These are phyloP conservation scores for Mycena polygramma DNA, from an alignment of 768 basidiomycete species.

Conservation along the genomic window DNA sequence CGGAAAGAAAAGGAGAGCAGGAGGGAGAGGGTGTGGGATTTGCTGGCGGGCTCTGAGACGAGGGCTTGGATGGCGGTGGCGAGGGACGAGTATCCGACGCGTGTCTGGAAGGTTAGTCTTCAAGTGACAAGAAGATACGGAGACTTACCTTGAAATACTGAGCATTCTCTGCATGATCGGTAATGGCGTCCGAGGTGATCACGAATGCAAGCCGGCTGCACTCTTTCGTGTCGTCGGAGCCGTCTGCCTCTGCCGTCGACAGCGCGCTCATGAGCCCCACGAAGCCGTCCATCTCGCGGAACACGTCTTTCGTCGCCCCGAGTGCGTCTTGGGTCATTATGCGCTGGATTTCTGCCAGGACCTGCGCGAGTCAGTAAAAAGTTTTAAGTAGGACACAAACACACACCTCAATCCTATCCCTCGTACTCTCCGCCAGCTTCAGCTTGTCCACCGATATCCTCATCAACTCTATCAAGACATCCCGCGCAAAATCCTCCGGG, in stretches of 20 bases:
- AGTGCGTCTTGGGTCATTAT: conserved; percentile 74
- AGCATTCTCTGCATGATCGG: conserved; percentile 66
- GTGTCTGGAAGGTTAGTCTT: too few relatives aligned
- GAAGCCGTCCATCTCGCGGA: conserved; percentile 88
- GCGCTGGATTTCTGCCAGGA: conserved; percentile 74
- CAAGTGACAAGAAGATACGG: too few relatives aligned
- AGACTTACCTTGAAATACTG: conserved; percentile 65
- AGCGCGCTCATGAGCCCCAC: conserved; percentile 80
- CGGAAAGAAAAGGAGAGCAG: conserved; percentile 76
- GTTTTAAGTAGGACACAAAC: not conserved
- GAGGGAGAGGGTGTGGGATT: conserved; percentile 73
- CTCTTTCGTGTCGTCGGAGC: conserved; percentile 57
- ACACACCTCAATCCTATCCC: conserved; percentile 67
- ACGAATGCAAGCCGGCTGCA: conserved; percentile 72
- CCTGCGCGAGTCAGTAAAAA: conserved; percentile 60
- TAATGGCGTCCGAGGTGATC: conserved; percentile 74
- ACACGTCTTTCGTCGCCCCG: conserved; percentile 74
- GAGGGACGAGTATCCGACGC: conserved; percentile 77
- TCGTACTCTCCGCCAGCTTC: conserved; percentile 65
- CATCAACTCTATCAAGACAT: conserved; percentile 80
- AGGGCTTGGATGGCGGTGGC: conserved; percentile 69
- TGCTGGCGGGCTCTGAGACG: conserved; percentile 59
- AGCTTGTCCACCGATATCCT: conserved; percentile 76
- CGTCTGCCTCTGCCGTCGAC: conserved; percentile 59
- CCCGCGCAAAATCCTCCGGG: conserved; percentile 81